Base-by-base conservation (phyloP, 2,329 filamentous ascomycete species). In the Sporothrix euskadiensis region DNA sequence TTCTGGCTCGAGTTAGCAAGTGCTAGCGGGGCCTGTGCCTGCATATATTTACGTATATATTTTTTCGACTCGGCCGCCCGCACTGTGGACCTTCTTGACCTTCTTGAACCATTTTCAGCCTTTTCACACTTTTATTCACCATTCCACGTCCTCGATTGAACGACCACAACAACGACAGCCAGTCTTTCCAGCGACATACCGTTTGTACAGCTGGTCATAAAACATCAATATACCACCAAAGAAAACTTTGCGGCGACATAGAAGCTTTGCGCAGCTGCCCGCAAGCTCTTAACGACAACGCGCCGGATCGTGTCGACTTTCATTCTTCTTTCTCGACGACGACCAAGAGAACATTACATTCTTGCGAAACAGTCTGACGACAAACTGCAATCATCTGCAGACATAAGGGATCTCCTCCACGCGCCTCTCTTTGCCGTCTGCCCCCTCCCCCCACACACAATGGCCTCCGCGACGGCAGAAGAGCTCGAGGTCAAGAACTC, bases 401-500 rank as follows among this genome's bases (percentile, higher is more conserved):
- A 19, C 44, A 4, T 26, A 26, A 1, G 10, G 16, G 4, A 12
- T 19, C 16, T 6, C 12, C 44, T 49, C 49, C 4, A n/a, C 8
- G 7, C 9, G 35, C 12, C 54, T 35, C 26, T 61, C 57, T 39
- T 22, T 16, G 12, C 14, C 1, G 3, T 4, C 26, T 26, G 9
- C 44, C 19, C 41, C 7, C 63, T 26, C 22, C 16, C 19, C 44
- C 0, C 54, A 49, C 10, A 22, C 57, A 70, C 35, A n/a, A 76
- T 76, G 75, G 74, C 73, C 14, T 30, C 61, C 6, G 59, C 69
- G 32, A 71, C 74, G 12, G 52, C 73, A 39, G 81, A 80, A 75
- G 82, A 86, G 76, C 83, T 80, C 54, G 80, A 86, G 78, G 81
- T 86, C 75, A 83, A 80, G 76, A 80, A 80, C 75, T 85, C 85